Conservation (phyloP, 1,139 yeast species). For the Yueomyces sp. region DNA sequence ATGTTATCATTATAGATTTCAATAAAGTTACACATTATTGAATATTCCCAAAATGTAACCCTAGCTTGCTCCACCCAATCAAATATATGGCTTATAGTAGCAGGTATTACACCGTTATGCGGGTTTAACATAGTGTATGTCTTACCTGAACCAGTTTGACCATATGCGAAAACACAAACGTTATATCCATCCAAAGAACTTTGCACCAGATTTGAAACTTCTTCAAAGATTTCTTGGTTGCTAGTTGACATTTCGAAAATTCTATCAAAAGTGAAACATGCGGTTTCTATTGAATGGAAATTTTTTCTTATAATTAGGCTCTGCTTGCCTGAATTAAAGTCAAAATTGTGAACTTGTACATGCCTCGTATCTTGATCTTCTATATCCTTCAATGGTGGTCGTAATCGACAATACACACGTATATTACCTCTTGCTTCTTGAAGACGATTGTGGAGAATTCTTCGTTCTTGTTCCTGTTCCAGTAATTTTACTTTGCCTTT, state of each 20-base stretch:
- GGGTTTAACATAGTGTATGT: conserved; percentile 79
- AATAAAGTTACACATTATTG: conserved; percentile 61
- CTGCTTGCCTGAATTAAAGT: conserved; percentile 35
- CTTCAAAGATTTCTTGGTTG: conserved; percentile 64
- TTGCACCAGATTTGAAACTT: conserved; percentile 77
- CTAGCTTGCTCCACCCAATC: conserved; percentile 38
- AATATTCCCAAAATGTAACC: conserved; percentile 54
- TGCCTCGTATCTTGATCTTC: conserved; percentile 23
- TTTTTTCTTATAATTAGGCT: conserved; percentile 18
- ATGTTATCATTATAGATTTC: conserved; percentile 84
- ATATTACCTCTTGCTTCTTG: conserved; percentile 90
- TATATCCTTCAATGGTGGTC: conserved; percentile 26
- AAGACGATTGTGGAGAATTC: conserved; percentile 59
- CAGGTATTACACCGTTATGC: conserved; percentile 70
- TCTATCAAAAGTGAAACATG: conserved; percentile 59
- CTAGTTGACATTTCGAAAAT: conserved; percentile 46
- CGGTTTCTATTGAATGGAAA: conserved; percentile 15
- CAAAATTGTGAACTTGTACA: conserved; percentile 36
- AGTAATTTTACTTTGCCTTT: not conserved
- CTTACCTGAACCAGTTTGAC: conserved; percentile 96
- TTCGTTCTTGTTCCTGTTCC: conserved; percentile 41
- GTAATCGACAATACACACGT: conserved; percentile 76
- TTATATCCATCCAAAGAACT: conserved; percentile 84
- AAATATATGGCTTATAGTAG: conserved; percentile 64
- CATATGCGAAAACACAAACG: conserved; percentile 92